phyloP scores from a whole-genome alignment of 768 basidiomycete species.

The Sporobolomyces pararoseus region DNA sequence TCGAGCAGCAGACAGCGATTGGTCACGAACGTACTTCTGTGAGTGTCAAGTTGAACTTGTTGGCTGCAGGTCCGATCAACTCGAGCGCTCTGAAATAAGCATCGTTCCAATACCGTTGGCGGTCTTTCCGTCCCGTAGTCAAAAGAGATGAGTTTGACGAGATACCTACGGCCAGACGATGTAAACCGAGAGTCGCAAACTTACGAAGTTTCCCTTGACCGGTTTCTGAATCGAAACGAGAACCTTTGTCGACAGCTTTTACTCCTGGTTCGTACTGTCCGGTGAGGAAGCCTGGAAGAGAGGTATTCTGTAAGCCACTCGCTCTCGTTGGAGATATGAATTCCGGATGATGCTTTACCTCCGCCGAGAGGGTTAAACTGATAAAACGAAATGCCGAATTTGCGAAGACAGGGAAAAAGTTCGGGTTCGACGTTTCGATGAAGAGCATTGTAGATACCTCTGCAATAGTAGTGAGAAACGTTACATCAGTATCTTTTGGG shows the following conservation, averaged over 20 bases:
- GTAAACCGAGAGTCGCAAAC: constrained; percentile 16
- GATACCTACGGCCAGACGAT: too few relatives aligned
- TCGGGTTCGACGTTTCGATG: constrained; percentile 53
- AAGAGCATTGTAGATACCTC: constrained; percentile 54
- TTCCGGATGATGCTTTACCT: not conserved
- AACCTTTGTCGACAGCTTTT: constrained; percentile 54
- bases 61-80: constrained; percentile 53
- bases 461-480: too few relatives aligned
- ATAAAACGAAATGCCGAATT: constrained; percentile 52
- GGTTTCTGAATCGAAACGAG: constrained; percentile 57
- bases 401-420: constrained; percentile 52
- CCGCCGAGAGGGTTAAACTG: constrained; percentile 51
- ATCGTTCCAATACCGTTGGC: constrained; percentile 58
- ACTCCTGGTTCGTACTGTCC: constrained; percentile 49
- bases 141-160: too few relatives aligned
- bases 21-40: constrained; percentile 42
- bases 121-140: constrained; percentile 35
- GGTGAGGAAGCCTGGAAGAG: constrained; percentile 51
- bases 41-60: constrained; percentile 50
- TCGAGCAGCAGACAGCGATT: too few relatives aligned
- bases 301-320: not conserved
- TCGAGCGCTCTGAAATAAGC: constrained; percentile 46
- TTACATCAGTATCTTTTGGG: not conserved
- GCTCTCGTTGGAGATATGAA: too few relatives aligned
- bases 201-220: constrained; percentile 55